Evolutionary conservation across 176 grass and related monocot genomes (phyloP).

Genomic region (Carex littledalei): DNA sequence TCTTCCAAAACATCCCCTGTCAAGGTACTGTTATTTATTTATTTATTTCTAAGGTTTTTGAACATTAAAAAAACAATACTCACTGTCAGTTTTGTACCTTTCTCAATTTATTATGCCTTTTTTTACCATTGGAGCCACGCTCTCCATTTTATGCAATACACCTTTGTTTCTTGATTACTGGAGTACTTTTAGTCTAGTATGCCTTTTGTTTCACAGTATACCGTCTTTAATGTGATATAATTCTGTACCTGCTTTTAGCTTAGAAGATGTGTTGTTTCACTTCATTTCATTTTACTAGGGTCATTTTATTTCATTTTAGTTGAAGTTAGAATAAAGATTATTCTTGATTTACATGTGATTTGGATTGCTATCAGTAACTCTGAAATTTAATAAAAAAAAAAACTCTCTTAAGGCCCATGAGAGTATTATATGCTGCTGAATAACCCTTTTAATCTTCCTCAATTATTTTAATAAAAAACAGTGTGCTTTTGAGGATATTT

Average conservation of each 20-base stretch:
- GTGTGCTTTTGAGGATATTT: neutral
- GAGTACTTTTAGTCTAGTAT: neutral
- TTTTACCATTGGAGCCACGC: neutral
- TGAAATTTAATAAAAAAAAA: neutral
- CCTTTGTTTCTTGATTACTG: neutral
- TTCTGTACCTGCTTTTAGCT: neutral
- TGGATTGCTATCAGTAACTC: neutral
- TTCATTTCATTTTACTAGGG: too few relatives aligned
- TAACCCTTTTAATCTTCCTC: neutral
- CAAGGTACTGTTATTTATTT: constrained; percentile 9
- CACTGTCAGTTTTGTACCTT: neutral
- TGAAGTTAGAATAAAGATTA: neutral
- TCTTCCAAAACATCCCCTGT: neutral
- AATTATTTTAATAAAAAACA: neutral
- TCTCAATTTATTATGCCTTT: neutral
- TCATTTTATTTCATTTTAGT: neutral
- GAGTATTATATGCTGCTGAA: neutral
- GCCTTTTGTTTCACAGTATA: neutral
- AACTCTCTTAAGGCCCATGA: neutral
- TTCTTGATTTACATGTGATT: neutral
- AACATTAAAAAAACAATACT: neutral
- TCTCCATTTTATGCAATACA: neutral
- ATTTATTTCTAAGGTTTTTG: neutral
- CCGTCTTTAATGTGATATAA: neutral
- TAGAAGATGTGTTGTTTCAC: too few relatives aligned